phyloP scores from a whole-genome alignment of 768 basidiomycete genomes.

The Tylopilus rubrobrunneus region DNA sequence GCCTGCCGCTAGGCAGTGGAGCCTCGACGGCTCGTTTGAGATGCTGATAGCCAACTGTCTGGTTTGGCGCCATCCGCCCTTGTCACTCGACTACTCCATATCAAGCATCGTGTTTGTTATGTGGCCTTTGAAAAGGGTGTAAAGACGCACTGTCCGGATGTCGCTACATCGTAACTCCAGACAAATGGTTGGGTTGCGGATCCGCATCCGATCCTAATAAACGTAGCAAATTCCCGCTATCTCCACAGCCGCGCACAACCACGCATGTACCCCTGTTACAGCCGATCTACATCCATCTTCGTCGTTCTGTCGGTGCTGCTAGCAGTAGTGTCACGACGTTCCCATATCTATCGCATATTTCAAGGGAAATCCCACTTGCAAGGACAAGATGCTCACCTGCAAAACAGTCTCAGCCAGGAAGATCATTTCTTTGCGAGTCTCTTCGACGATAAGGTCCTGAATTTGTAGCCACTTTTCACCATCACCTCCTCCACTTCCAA shows the following conservation, averaged over 20 bases:
- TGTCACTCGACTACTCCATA: background rate
- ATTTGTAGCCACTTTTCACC: slow-evolving; percentile 94
- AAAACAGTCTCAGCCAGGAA: slow-evolving; percentile 95
- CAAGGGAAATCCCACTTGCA: slow-evolving; percentile 3
- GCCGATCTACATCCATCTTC: slow-evolving; percentile 34
- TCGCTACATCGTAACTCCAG: slow-evolving; percentile 8
- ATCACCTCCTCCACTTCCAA: slow-evolving; percentile 71
- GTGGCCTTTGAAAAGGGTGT: slow-evolving; percentile 9
- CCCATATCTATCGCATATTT: slow-evolving; percentile 52
- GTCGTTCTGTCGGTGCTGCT: slow-evolving; percentile 13
- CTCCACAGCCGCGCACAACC: slow-evolving; percentile 20
- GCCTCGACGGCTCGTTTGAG: background rate
- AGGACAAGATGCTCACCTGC: slow-evolving; percentile 54
- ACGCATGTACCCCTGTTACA: slow-evolving; percentile 6
- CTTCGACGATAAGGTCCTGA: slow-evolving; percentile 94
- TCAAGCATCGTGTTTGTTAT: slow-evolving; percentile 7
- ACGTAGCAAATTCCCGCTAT: slow-evolving; percentile 27
- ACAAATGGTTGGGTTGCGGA: slow-evolving; percentile 1
- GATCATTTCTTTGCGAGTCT: slow-evolving; percentile 97
- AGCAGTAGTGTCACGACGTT: slow-evolving; percentile 39
- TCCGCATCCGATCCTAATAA: slow-evolving; percentile 17
- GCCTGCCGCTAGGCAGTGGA: background rate
- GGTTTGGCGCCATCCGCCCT: no score
- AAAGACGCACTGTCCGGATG: slow-evolving; percentile 11
- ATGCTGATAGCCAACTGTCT: background rate